Evolutionary conservation across 75 land plant genomes (phyloP).

Genomic region (Cryptomeria japonica): DNA sequence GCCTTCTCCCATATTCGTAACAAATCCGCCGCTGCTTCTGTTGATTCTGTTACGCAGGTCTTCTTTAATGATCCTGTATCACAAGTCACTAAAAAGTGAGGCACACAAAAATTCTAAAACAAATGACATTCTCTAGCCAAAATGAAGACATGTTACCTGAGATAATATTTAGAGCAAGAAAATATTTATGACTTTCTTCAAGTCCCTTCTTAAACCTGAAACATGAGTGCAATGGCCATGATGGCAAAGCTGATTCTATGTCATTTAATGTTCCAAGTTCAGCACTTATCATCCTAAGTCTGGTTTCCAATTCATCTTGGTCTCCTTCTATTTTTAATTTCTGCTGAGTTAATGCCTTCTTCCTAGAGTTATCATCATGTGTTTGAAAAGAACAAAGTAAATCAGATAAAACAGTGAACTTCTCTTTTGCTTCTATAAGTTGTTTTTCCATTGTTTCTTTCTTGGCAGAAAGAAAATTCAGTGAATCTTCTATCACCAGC

Average conservation of each 20-base stretch:
- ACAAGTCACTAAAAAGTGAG: constrained; percentile 1
- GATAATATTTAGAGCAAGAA: constrained; percentile 25
- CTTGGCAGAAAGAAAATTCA: constrained; percentile 6
- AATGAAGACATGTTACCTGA: constrained; percentile 14
- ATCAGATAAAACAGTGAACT: neutral
- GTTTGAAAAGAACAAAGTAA: neutral
- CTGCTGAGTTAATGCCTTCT: constrained; percentile 6
- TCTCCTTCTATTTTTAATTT: constrained; percentile 5
- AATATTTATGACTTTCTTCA: constrained; percentile 10
- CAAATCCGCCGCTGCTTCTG: constrained; percentile 20
- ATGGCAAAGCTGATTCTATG: constrained; percentile 19
- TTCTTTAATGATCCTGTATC: constrained; percentile 17
- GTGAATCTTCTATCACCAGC: neutral
- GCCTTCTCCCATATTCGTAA: constrained; percentile 20
- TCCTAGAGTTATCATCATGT: neutral
- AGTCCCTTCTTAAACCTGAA: constrained; percentile 20
- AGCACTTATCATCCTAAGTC: neutral
- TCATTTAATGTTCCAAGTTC: constrained; percentile 19
- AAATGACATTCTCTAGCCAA: neutral
- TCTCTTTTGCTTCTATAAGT: neutral
- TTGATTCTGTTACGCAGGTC: constrained; percentile 22
- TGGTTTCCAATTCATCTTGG: constrained; percentile 12
- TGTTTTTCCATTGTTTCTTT: constrained; percentile 12
- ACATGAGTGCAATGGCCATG: constrained; percentile 34
- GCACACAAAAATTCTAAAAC: neutral